Base-by-base conservation (phyloP, 2,329 filamentous ascomycete genomes). In the Phialemoniopsis sp. region DNA sequence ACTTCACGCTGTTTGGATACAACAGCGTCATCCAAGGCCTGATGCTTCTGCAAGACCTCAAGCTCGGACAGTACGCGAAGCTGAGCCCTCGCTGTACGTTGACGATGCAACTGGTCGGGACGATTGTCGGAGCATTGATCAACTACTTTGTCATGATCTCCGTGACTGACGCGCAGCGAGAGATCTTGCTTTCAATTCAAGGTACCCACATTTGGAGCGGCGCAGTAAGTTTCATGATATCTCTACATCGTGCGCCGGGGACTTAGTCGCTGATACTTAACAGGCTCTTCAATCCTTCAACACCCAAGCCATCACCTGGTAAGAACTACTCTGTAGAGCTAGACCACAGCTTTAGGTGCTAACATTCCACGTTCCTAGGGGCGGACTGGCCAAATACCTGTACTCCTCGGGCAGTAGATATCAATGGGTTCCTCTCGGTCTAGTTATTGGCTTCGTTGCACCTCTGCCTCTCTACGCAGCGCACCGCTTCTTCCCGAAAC, bases 141-240 rank as follows among this genome's bases (percentile, higher is more conserved):
- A 66, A 67, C 57, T 78, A 77, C 40, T 70, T 63, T 10, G 63
- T 78, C 36, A 62, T 61, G 55, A 45, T 44, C 40, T 53, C 50
- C n/a, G 64, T 68, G 34, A 57, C 65, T 12, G 41, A 54, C 12
- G 59, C 59, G 39, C 62, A 68, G 45, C 45, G 45, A 13, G 44
- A 55, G 1, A 59, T 65, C 31, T 49, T 68, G 4, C 47, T 51
- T 4, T 53, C 52, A 12, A 54, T 64, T 17, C 47, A 63, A 36
- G 65, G 65, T 15, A 56, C 52, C 38, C 62, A 63, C 44, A 59
- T 67, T 37, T 67, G 64, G 63, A 44, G 41, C 2, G 46, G 46
- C 14, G 21, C 21, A 6, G 21, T 26, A 26, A 26, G 21, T 26
- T 10, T 26, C n/a, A n/a, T n/a, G n/a, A n/a, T n/a, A n/a, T n/a